These are phyloP conservation scores for Canavalia ensiformis DNA, from an alignment of 306 rosid species.

Conservation along the genomic window DNA sequence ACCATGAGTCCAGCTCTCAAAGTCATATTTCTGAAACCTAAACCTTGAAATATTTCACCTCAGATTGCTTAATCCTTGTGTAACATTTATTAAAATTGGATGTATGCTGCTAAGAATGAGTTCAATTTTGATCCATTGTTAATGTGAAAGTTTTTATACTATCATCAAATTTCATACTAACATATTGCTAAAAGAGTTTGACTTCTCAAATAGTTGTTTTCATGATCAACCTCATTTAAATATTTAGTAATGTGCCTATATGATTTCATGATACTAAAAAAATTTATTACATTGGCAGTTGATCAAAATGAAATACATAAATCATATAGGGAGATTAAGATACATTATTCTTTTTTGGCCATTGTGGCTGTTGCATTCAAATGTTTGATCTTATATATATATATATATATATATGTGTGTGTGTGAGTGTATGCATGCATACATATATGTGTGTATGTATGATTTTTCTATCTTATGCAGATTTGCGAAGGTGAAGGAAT, in stretches of 20 bases:
- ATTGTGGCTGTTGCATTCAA: too few relatives aligned
- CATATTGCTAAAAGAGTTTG: not conserved
- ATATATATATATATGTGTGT: too few relatives aligned
- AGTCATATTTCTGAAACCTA: not conserved
- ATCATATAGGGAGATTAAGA: not conserved
- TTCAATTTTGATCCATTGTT: not conserved
- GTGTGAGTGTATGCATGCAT: too few relatives aligned
- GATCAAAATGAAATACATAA: not conserved
- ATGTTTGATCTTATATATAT: too few relatives aligned
- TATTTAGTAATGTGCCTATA: not conserved
- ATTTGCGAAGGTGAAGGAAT: too few relatives aligned
- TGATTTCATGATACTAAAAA: not conserved
- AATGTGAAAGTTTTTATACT: not conserved
- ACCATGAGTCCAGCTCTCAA: not conserved
- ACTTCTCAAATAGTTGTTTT: too few relatives aligned
- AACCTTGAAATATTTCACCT: constrained; percentile 15
- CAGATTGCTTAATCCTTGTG: not conserved
- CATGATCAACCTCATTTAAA: not conserved
- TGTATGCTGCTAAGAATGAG: not conserved
- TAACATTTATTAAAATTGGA: not conserved
- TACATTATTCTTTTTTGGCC: not conserved
- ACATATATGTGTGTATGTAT: too few relatives aligned
- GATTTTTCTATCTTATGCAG: too few relatives aligned
- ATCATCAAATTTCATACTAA: not conserved
- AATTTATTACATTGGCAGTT: not conserved